Conservation (phyloP, 2,329 filamentous ascomycete species). For the Thelonectria rubi region DNA sequence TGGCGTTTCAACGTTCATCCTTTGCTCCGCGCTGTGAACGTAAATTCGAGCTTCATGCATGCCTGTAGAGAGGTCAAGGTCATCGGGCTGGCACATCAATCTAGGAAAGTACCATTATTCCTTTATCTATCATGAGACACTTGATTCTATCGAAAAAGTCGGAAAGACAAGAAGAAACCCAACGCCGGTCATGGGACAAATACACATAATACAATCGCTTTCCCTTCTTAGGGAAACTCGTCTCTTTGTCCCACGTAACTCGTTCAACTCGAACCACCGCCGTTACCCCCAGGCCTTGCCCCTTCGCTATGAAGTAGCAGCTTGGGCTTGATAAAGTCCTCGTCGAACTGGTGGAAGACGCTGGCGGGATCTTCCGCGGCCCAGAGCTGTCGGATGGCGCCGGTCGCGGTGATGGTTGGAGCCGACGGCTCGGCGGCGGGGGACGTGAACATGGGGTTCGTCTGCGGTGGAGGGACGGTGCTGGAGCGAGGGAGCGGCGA, state of each 20-base stretch:
- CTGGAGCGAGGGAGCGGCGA: constrained; percentile 48
- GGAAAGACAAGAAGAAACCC: constrained; percentile 20
- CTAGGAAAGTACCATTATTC: constrained; percentile 18
- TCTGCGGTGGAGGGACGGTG: constrained; percentile 38
- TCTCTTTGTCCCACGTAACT: constrained; percentile 7
- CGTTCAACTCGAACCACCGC: constrained; percentile 38
- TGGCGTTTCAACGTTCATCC: constrained; percentile 17
- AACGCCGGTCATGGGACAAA: constrained; percentile 43
- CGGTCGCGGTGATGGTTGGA: constrained; percentile 72
- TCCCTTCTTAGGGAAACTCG: neutral
- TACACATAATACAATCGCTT: constrained; percentile 27
- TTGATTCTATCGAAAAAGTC: constrained; percentile 28
- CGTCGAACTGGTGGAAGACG: constrained; percentile 91
- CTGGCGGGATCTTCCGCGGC: constrained; percentile 88
- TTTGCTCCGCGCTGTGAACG: neutral
- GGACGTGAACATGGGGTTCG: constrained; percentile 44
- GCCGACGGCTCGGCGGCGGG: constrained; percentile 43
- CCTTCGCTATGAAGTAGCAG: constrained; percentile 78
- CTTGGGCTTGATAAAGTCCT: constrained; percentile 94
- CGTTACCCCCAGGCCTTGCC: constrained; percentile 39
- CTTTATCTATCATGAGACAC: constrained; percentile 30
- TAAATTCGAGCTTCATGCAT: too few relatives aligned
- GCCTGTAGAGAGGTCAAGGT: too few relatives aligned
- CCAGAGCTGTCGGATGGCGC: constrained; percentile 82
- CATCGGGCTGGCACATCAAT: too few relatives aligned